Percentiles rank a stretch among this genome's conserved stretches.
phyloP scores from a whole-genome alignment of 1,284 basidiomycete genomes.

The Lentinula novae-zelandiae region DNA sequence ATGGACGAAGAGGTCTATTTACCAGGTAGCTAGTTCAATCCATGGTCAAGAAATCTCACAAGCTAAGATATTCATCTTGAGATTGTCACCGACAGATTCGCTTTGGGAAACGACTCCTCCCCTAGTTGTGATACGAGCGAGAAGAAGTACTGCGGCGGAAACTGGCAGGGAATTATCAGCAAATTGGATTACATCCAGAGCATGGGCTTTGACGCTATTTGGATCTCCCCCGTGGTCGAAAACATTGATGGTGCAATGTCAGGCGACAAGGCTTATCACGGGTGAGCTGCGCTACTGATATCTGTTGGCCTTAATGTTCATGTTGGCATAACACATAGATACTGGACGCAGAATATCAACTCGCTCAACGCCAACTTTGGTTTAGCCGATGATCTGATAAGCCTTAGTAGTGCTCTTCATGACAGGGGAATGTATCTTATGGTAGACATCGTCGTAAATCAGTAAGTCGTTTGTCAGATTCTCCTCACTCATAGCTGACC shows the following conservation, averaged over 20 bases:
- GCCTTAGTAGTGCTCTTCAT: conserved; percentile 53
- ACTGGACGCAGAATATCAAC: conserved; percentile 50
- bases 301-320: not conserved
- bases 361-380: conserved; percentile 61
- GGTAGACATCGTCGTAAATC: conserved; percentile 64
- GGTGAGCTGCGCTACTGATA: conserved; percentile 23
- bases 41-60: not conserved
- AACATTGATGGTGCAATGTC: conserved; percentile 57
- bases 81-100: conserved; percentile 67
- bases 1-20: conserved; percentile 32
- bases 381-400: conserved; percentile 51
- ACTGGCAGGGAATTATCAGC: conserved; percentile 49
- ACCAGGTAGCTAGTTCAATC: conserved; percentile 22
- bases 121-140: conserved; percentile 42
- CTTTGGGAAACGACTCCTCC: conserved; percentile 36
- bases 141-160: conserved; percentile 63
- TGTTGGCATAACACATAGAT: not conserved
- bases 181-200: conserved; percentile 65
- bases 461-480: conserved; percentile 32
- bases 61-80: conserved; percentile 3
- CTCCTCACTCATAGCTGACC: not conserved
- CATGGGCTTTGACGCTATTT: conserved; percentile 66
- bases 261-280: conserved; percentile 44
- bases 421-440: conserved; percentile 64
- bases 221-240: conserved; percentile 51